phyloP scores from a whole-genome alignment of 2,329 filamentous ascomycete species.

The Fusarium aywerte region DNA sequence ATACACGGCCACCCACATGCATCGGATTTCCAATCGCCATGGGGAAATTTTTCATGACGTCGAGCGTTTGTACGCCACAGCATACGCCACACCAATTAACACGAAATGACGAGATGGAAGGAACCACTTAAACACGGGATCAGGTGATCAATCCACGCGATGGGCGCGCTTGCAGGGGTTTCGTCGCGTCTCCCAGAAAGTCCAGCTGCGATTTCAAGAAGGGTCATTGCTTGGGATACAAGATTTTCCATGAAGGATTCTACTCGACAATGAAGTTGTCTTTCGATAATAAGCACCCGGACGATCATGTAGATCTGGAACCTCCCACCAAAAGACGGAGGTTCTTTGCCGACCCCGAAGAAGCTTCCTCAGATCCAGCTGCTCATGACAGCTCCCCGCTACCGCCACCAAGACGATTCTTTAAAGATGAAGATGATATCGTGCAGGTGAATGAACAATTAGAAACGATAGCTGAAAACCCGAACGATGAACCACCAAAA shows the following conservation, averaged over 20 bases:
- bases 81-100: slow-evolving; percentile 30
- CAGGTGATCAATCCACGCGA: slow-evolving; percentile 56
- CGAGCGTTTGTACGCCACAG: slow-evolving; percentile 29
- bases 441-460: slow-evolving; percentile 36
- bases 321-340: slow-evolving; percentile 59
- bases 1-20: slow-evolving; percentile 39
- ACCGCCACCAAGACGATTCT: slow-evolving; percentile 42
- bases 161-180: slow-evolving; percentile 46
- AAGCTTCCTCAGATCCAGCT: slow-evolving; percentile 45
- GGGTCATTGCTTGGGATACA: slow-evolving; percentile 3
- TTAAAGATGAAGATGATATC: slow-evolving; percentile 43
- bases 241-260: neutral
- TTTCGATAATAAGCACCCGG: slow-evolving; percentile 53
- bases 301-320: slow-evolving; percentile 49
- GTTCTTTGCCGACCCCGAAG: slow-evolving; percentile 52
- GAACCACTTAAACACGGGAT: slow-evolving; percentile 46
- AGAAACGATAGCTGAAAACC: slow-evolving; percentile 20
- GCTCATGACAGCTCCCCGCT: slow-evolving; percentile 41
- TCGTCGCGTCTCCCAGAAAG: slow-evolving; percentile 53
- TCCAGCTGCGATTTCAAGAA: slow-evolving; percentile 12
- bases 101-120: neutral
- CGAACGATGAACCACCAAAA: slow-evolving; percentile 22
- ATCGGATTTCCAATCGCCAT: slow-evolving; percentile 42
- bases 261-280: slow-evolving; percentile 21
- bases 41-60: slow-evolving; percentile 47